These are phyloP conservation scores for Tephrocybe sp. DNA, from an alignment of 768 basidiomycete genomes.

Conservation along the genomic window DNA sequence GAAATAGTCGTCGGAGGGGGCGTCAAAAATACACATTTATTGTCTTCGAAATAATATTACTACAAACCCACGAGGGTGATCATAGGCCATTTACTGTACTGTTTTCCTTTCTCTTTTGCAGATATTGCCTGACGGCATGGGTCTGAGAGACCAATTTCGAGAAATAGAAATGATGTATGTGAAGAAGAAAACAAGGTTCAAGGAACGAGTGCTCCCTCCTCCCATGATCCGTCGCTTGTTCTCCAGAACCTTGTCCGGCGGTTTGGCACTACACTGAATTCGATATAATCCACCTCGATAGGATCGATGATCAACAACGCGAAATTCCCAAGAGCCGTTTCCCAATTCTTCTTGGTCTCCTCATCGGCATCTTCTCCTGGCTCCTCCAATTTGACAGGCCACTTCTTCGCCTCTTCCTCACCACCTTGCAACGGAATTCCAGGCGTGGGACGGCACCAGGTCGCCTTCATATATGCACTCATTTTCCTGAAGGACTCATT, in stretches of 20 bases:
- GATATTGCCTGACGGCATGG: no score
- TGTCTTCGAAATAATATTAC: no score
- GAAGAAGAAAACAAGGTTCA: conserved; percentile 31
- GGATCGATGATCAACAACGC: conserved; percentile 75
- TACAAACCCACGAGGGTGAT: no score
- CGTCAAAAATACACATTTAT: no score
- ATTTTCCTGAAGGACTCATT: conserved; percentile 58
- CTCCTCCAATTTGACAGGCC: conserved; percentile 59
- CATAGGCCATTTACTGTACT: no score
- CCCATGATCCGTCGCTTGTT: conserved; percentile 47
- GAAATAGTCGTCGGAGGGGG: no score
- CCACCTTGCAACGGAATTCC: conserved; percentile 53
- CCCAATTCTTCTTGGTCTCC: conserved; percentile 45
- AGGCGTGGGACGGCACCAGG: conserved; percentile 69
- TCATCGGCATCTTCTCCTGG: conserved; percentile 40
- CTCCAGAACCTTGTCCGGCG: conserved; percentile 55
- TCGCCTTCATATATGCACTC: conserved; percentile 63
- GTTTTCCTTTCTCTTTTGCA: no score
- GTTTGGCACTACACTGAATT: conserved; percentile 58
- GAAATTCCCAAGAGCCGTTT: conserved; percentile 63
- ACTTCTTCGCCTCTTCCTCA: conserved; percentile 57
- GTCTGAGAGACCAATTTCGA: no score
- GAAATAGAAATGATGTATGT: no score
- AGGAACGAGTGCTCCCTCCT: conserved; percentile 64
- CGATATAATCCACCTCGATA: conserved; percentile 64